These are phyloP conservation scores for Volvariella surrecta DNA, from an alignment of 1,284 basidiomycete genomes.

Conservation along the genomic window DNA sequence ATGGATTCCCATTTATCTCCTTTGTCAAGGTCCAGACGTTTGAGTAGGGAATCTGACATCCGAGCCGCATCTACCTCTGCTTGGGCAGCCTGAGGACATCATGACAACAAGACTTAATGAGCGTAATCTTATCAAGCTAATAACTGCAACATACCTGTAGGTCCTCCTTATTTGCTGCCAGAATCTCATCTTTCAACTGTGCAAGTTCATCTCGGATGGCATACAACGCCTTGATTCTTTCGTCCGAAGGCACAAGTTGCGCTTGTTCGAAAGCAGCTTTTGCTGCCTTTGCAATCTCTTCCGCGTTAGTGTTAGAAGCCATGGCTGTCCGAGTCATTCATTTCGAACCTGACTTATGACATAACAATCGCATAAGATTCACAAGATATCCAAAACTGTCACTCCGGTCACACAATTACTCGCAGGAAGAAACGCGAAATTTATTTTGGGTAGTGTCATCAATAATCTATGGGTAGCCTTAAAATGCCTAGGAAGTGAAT, in stretches of 20 bases:
- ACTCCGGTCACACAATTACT: constrained; percentile 2
- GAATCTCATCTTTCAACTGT: constrained; percentile 54
- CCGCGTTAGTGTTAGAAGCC: constrained; percentile 17
- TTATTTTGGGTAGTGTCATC: constrained; percentile 21
- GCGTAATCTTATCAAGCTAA: constrained; percentile 2
- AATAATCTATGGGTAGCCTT: constrained; percentile 17
- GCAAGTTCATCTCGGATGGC: constrained; percentile 64
- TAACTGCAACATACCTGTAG: constrained; percentile 45
- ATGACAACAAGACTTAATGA: constrained; percentile 3
- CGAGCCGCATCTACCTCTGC: constrained; percentile 73
- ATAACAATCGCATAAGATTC: constrained; percentile 6
- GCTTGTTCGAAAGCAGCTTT: constrained; percentile 81
- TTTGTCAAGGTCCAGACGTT: constrained; percentile 79
- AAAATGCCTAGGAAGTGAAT: constrained; percentile 50
- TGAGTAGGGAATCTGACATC: constrained; percentile 77
- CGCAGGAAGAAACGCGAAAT: constrained; percentile 10
- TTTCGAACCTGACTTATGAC: constrained; percentile 3
- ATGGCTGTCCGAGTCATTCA: not conserved
- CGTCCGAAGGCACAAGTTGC: constrained; percentile 63
- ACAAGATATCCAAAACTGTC: constrained; percentile 15
- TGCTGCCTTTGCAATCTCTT: constrained; percentile 67
- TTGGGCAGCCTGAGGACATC: constrained; percentile 54
- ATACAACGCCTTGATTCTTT: constrained; percentile 66
- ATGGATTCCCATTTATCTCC: constrained; percentile 93
- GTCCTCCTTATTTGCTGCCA: constrained; percentile 76